Conservation (phyloP, 2,329 filamentous ascomycete species). For the Podosphaera leucotricha region DNA sequence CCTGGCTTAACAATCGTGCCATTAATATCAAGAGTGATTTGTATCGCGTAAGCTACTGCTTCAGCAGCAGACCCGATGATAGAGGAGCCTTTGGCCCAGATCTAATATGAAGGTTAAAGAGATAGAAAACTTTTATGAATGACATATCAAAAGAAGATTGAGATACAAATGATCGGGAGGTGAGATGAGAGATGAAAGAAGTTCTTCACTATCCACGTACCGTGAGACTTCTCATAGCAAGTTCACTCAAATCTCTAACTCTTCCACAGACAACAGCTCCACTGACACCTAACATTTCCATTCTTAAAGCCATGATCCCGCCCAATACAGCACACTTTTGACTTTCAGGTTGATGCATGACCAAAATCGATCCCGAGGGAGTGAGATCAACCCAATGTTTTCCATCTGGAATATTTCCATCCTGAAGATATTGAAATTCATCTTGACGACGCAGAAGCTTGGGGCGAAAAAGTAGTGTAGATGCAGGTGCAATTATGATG, state of each 20-base stretch:
- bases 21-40: conserved; percentile 22
- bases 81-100: conserved; percentile 32
- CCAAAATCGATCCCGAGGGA: conserved; percentile 32
- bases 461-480: conserved; percentile 38
- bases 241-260: conserved; percentile 39
- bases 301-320: conserved; percentile 52
- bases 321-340: conserved; percentile 50
- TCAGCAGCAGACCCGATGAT: conserved; percentile 33
- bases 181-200: background rate
- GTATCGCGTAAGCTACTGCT: conserved; percentile 29
- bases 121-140: background rate
- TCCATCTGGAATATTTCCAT: conserved; percentile 28
- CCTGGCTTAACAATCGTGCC: conserved; percentile 25
- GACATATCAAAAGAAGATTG: background rate
- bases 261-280: conserved; percentile 45
- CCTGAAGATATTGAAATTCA: conserved; percentile 12
- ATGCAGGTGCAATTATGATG: conserved; percentile 23
- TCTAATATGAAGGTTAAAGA: conserved; percentile 13
- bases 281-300: conserved; percentile 35
- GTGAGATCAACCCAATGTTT: conserved; percentile 48
- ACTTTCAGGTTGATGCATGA: conserved; percentile 39
- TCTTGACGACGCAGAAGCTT: conserved; percentile 20
- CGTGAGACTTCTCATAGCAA: conserved; percentile 30
- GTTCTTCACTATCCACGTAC: conserved; percentile 19
- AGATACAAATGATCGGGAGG: background rate